phyloP scores from a whole-genome alignment of 2,329 filamentous ascomycete species.

The Colletotrichum sp. region DNA sequence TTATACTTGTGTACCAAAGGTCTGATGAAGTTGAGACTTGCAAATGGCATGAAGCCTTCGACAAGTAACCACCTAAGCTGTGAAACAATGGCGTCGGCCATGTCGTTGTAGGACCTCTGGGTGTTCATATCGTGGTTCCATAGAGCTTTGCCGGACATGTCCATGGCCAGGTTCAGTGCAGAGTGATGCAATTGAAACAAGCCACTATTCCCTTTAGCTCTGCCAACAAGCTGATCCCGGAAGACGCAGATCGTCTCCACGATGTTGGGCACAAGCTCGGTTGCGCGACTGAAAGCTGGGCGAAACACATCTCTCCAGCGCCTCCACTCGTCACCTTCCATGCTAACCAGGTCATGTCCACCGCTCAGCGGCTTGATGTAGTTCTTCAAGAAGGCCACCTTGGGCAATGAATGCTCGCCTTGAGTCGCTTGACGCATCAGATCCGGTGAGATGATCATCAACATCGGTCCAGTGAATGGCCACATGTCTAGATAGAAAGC shows the following conservation, averaged over 20 bases:
- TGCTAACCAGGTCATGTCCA: neutral
- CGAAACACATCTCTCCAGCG: slow-evolving; percentile 3
- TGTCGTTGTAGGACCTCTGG: neutral
- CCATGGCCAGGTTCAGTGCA: neutral
- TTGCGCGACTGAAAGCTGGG: neutral
- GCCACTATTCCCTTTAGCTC: neutral
- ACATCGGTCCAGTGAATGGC: neutral
- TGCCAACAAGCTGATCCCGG: neutral
- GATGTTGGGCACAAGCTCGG: neutral
- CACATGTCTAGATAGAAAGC: slow-evolving; percentile 6
- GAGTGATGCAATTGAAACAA: neutral
- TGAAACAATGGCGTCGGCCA: neutral
- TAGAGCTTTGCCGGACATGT: slow-evolving; percentile 1
- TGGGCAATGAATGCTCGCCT: neutral
- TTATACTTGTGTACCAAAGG: slow-evolving; percentile 2
- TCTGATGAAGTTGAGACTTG: neutral
- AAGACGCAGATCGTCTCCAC: neutral
- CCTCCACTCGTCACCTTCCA: slow-evolving; percentile 7
- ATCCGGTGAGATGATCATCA: slow-evolving; percentile 1
- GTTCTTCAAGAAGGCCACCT: neutral
- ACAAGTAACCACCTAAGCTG: neutral
- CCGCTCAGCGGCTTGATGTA: neutral
- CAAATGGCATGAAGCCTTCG: neutral
- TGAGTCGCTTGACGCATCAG: neutral
- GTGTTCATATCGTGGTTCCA: slow-evolving; percentile 2